phyloP scores from a whole-genome alignment of 2,329 filamentous ascomycete species.

The Phialemoniopsis sp. region DNA sequence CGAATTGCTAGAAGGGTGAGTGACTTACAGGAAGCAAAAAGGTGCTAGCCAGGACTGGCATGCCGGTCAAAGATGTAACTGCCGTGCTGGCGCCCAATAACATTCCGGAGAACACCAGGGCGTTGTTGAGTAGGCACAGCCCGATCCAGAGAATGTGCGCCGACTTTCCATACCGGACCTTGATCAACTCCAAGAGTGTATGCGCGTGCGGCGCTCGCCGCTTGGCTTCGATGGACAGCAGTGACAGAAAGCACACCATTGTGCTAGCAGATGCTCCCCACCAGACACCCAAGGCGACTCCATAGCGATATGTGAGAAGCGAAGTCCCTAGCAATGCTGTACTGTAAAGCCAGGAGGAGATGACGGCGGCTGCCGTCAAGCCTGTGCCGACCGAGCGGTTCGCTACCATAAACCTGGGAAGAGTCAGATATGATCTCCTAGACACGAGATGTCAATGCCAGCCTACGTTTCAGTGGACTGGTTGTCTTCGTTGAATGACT shows the following conservation, averaged over 20 bases:
- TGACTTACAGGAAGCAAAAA: slow-evolving; percentile 38
- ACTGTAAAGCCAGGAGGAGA: slow-evolving; percentile 52
- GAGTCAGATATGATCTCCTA: too few species aligned
- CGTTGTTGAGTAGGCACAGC: slow-evolving; percentile 48
- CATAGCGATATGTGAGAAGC: slow-evolving; percentile 55
- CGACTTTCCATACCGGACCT: slow-evolving; percentile 41
- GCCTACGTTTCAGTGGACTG: too few species aligned
- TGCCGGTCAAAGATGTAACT: slow-evolving; percentile 23
- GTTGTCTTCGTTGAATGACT: too few species aligned
- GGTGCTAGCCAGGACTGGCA: slow-evolving; percentile 32
- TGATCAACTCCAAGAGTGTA: slow-evolving; percentile 47
- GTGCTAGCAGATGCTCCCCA: slow-evolving; percentile 48
- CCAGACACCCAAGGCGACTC: too few species aligned
- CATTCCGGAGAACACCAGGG: slow-evolving; percentile 50
- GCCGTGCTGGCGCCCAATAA: slow-evolving; percentile 38
- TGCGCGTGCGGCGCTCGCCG: slow-evolving; percentile 48
- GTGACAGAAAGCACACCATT: slow-evolving; percentile 51
- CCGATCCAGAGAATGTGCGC: slow-evolving; percentile 49
- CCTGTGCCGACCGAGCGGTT: slow-evolving; percentile 46
- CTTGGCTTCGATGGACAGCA: slow-evolving; percentile 47
- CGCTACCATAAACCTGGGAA: slow-evolving; percentile 53
- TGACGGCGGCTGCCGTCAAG: slow-evolving; percentile 47
- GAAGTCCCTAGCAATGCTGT: slow-evolving; percentile 46
- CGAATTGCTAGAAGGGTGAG: too few species aligned
- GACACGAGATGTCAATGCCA: too few species aligned